These are phyloP conservation scores for Coccomyxa sp. DNA, from an alignment of 139 green algal species.

Conservation along the genomic window DNA sequence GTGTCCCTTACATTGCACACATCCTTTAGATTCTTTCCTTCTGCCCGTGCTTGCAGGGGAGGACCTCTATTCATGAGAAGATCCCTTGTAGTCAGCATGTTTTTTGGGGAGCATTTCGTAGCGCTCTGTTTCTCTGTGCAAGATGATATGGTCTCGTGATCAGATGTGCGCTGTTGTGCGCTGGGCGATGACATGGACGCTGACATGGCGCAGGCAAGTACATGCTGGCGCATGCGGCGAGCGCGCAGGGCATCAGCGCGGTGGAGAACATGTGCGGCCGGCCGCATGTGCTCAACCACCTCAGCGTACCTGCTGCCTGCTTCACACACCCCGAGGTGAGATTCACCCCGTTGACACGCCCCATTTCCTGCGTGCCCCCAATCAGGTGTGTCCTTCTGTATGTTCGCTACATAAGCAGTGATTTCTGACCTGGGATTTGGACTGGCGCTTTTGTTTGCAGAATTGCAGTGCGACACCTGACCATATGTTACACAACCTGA, in stretches of 20 bases:
- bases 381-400: neutral
- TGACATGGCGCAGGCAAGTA: slow-evolving; percentile 55
- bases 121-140: too few species aligned
- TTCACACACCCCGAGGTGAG: slow-evolving; percentile 97
- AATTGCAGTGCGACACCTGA: too few species aligned
- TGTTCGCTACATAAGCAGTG: neutral
- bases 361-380: neutral
- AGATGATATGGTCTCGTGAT: too few species aligned
- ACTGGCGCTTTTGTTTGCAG: too few species aligned
- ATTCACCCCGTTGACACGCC: neutral
- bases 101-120: too few species aligned
- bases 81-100: neutral
- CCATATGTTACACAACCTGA: neutral
- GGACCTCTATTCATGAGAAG: neutral
- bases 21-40: too few species aligned
- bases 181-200: too few species aligned
- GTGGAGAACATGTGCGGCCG: slow-evolving; percentile 94
- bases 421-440: neutral
- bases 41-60: too few species aligned
- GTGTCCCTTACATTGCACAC: too few species aligned
- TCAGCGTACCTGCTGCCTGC: slow-evolving; percentile 90
- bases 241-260: slow-evolving; percentile 88
- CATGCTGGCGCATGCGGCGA: slow-evolving; percentile 93
- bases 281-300: slow-evolving; percentile 90
- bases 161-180: too few species aligned